Evolutionary conservation across 345 rosid genomes (phyloP), one percentile per base, ranked within the genome.

Genomic region (Aquilaria malaccensis): DNA sequence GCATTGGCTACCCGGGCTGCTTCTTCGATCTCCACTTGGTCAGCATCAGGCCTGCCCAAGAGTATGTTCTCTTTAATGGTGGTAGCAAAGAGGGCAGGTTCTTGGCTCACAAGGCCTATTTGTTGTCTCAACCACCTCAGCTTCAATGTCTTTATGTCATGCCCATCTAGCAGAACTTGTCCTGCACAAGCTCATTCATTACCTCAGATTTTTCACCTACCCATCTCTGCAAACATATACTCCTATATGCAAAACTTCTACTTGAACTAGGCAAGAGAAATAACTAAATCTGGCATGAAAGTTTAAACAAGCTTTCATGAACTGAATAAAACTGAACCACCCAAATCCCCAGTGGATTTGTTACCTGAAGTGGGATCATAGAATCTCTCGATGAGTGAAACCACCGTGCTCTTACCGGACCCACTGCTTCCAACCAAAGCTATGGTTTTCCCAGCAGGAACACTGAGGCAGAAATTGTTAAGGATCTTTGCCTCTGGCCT

Each of bases 351-450:
- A 22, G 22, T 22, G 22, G 22, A 22, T 0, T 22, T 22, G 22
- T 71, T 72, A 93, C 98, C 98, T 79, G 94, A 79, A 63, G 62
- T 71, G 45, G 98, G 98, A 73, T 93, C 97, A 33, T 93, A 93
- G 74, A 93, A 93, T 77, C 98, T 76, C 74, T 93, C 98, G 15
- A 93, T 93, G 62, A 93, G 89, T 41, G 98, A 84, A 43, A 93
- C 98, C 22, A 89, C 94, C 0, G 98, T 93, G 77, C 98, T 93
- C 78, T 93, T 93, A 14, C 98, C 98, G 5, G 98, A 93, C 69
- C 98, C 98, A 30, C 98, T 93, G 78, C 97, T 93, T 52, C 98
- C 98, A 12, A 89, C 98, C 76, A 93, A 79, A 72, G 98, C 98
- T 52, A 93, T 87, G 41, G 97, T 93, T 74, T 85, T 93, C 30